Percentiles rank a stretch among this genome's conserved stretches.
phyloP scores from a whole-genome alignment of 495 filamentous ascomycete species.

The Lasiosphaeris hirsuta region DNA sequence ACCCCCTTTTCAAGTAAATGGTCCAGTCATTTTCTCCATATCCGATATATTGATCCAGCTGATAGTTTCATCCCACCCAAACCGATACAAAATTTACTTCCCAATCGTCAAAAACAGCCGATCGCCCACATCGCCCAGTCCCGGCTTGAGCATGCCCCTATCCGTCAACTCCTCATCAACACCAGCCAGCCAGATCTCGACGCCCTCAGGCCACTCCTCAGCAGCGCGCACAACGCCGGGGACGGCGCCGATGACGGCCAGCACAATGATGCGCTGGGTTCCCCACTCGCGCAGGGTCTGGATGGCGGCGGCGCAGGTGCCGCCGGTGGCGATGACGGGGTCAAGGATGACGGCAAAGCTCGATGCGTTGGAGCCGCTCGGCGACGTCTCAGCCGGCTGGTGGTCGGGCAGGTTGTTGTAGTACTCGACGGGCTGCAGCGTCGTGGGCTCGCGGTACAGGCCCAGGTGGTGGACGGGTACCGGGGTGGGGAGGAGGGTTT shows the following conservation, averaged over 20 bases:
- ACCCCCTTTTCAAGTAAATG: too few species aligned
- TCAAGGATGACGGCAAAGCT: constrained; percentile 81
- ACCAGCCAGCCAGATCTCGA: constrained; percentile 80
- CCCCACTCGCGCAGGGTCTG: constrained; percentile 90
- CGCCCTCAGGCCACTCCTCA: constrained; percentile 66
- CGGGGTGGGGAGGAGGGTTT: constrained; percentile 74
- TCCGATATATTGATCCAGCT: too few species aligned
- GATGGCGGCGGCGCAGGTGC: constrained; percentile 84
- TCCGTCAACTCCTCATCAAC: constrained; percentile 69
- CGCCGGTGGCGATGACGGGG: constrained; percentile 90
- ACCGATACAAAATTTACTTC: constrained; percentile 52
- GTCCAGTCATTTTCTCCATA: too few species aligned
- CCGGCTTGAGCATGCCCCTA: constrained; percentile 86
- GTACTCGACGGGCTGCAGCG: constrained; percentile 90
- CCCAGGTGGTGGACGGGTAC: constrained; percentile 91
- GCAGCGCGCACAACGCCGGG: constrained; percentile 66
- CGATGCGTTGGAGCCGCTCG: constrained; percentile 33
- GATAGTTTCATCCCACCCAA: background rate
- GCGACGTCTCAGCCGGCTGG: constrained; percentile 17
- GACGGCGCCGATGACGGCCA: constrained; percentile 70
- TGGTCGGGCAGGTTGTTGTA: constrained; percentile 96
- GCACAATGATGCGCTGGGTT: constrained; percentile 70
- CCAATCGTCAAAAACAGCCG: constrained; percentile 89
- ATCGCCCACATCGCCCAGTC: constrained; percentile 89
- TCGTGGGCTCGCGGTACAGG: constrained; percentile 81